These are phyloP conservation scores for Penicillium italicum DNA, from an alignment of 2,329 filamentous ascomycete species.

Conservation along the genomic window DNA sequence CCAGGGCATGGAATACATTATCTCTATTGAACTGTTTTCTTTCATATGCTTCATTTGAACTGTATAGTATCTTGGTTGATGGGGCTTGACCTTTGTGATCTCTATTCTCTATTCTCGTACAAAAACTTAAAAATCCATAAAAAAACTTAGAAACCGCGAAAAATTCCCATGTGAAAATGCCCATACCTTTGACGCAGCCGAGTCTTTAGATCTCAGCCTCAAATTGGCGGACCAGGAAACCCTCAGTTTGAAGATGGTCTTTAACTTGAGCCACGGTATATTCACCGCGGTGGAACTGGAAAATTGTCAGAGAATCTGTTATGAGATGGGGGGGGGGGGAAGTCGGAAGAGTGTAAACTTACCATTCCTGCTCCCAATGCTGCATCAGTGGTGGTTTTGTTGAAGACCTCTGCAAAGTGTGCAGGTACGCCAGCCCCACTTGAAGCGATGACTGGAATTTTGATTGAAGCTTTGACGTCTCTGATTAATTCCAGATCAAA, in stretches of 20 bases:
- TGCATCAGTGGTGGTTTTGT: slow-evolving; percentile 80
- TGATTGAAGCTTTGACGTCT: slow-evolving; percentile 81
- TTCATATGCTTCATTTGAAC: neutral
- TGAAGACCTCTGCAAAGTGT: slow-evolving; percentile 90
- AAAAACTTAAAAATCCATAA: neutral
- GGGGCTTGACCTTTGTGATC: neutral
- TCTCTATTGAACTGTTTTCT: neutral
- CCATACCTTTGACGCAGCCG: neutral
- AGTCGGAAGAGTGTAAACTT: slow-evolving; percentile 29
- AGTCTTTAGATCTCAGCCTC: slow-evolving; percentile 49
- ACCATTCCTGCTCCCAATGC: slow-evolving; percentile 92
- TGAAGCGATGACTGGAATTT: slow-evolving; percentile 91
- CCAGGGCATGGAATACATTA: neutral
- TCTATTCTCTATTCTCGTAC: slow-evolving; percentile 1
- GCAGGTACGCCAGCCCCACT: slow-evolving; percentile 83
- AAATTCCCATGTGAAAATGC: neutral
- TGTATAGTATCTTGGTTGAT: neutral
- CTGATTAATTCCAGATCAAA: slow-evolving; percentile 90
- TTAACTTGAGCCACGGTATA: slow-evolving; percentile 95
- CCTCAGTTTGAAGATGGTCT: slow-evolving; percentile 67
- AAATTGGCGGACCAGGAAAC: slow-evolving; percentile 73
- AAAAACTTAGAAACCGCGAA: neutral
- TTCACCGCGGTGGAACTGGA: slow-evolving; percentile 82
- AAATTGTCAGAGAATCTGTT: slow-evolving; percentile 11
- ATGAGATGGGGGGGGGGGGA: neutral